Evolutionary conservation across 1,139 yeast genomes (phyloP).

Genomic region (Candida tropicalis): DNA sequence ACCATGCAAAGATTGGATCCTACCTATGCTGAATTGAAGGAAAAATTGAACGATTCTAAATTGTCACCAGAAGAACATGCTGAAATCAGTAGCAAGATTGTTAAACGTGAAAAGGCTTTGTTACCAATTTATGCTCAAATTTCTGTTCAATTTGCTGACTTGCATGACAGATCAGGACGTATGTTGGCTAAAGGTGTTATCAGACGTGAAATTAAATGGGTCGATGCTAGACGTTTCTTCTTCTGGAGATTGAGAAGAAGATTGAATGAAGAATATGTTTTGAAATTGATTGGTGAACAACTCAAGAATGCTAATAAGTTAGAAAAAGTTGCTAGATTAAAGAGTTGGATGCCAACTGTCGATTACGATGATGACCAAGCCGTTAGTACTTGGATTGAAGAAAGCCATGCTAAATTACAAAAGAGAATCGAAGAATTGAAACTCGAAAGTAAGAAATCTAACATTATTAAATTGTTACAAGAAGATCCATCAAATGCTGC

Average conservation of each 20-base stretch:
- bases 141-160: slow-evolving; percentile 94
- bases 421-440: slow-evolving; percentile 65
- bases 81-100: slow-evolving; percentile 63
- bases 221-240: slow-evolving; percentile 88
- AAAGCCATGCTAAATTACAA: slow-evolving; percentile 66
- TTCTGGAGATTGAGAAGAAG: slow-evolving; percentile 99
- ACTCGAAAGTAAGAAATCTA: slow-evolving; percentile 63
- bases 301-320: slow-evolving; percentile 65
- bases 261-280: slow-evolving; percentile 86
- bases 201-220: slow-evolving; percentile 83
- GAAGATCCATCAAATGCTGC: slow-evolving; percentile 57
- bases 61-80: slow-evolving; percentile 67
- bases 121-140: slow-evolving; percentile 90
- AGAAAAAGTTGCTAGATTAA: slow-evolving; percentile 83
- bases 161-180: slow-evolving; percentile 96
- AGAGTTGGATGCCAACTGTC: slow-evolving; percentile 83
- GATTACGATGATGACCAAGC: slow-evolving; percentile 74
- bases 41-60: slow-evolving; percentile 53
- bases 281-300: slow-evolving; percentile 72
- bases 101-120: slow-evolving; percentile 76
- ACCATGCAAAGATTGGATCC: slow-evolving; percentile 91
- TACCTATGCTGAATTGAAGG: slow-evolving; percentile 68
- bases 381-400: slow-evolving; percentile 87
- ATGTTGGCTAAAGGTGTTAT: slow-evolving; percentile 95
- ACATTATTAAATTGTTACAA: slow-evolving; percentile 60